These are phyloP conservation scores for Physcomitrium patens DNA, from an alignment of 225 moss, liverwort and hornwort species.

Conservation along the genomic window DNA sequence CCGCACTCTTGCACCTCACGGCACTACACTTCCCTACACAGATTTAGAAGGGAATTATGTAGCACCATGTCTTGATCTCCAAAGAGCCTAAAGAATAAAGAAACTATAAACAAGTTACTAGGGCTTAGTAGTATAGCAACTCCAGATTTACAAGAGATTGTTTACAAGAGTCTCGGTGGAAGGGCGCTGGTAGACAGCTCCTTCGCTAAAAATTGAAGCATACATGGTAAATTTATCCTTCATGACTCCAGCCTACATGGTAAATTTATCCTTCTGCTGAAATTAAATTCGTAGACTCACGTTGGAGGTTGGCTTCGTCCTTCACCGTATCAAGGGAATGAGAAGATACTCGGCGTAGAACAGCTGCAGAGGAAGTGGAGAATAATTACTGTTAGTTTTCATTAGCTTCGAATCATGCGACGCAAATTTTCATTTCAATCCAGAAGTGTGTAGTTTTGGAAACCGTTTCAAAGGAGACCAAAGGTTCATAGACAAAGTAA, in stretches of 20 bases:
- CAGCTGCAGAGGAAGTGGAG: slow-evolving; percentile 48
- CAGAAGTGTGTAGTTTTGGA: too few relatives aligned
- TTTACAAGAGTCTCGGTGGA: slow-evolving; percentile 9
- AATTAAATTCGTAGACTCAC: neutral
- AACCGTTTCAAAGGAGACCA: too few relatives aligned
- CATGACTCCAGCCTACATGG: slow-evolving; percentile 15
- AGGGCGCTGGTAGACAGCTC: slow-evolving; percentile 15
- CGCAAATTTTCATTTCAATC: too few relatives aligned
- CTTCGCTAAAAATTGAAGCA: slow-evolving; percentile 26
- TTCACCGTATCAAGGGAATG: slow-evolving; percentile 76
- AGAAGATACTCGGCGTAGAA: slow-evolving; percentile 90
- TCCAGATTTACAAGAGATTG: slow-evolving; percentile 6
- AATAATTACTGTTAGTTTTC: neutral
- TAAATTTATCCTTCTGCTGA: slow-evolving; percentile 8
- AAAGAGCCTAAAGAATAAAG: slow-evolving; percentile 11
- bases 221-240: slow-evolving; percentile 17
- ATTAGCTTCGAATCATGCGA: too few relatives aligned
- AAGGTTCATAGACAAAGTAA: too few relatives aligned
- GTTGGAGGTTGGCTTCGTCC: slow-evolving; percentile 15
- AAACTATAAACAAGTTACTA: neutral
- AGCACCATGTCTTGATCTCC: slow-evolving; percentile 14
- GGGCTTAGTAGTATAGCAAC: slow-evolving; percentile 5
- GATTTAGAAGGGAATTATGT: neutral
- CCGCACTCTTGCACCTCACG: too few relatives aligned
- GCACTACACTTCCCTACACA: too few relatives aligned